Base-by-base conservation (phyloP, 768 basidiomycete genomes). In the Leccinum olivaceopallidum region DNA sequence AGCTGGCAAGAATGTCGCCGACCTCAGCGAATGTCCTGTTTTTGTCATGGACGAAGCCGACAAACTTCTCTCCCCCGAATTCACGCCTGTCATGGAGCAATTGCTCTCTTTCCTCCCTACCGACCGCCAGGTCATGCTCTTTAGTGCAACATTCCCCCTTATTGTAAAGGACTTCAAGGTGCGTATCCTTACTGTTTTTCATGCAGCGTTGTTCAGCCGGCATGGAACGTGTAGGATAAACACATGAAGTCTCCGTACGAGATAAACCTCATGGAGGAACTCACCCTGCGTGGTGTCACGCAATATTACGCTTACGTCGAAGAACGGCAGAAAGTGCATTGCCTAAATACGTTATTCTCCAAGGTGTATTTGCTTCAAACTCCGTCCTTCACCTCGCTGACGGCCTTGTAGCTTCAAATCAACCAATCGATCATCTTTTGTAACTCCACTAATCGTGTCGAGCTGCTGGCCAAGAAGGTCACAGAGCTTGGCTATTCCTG, bases 401-500 rank as follows among this genome's bases (percentile, higher is more conserved):
- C 54, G 20, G 20, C 47, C 52, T 59, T 39, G 13, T 73, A 98
- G 94, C 86, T 99, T 55, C 96, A 98, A 95, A 99, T 99, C 82
- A 99, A 99, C 79, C 96, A 99, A 79, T 98, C 96, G 61, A 98
- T 99, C 79, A 99, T 99, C 73, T 99, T 99, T 79, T 99, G 96
- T 80, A 99, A 99, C 83, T 98, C 96, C 65, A 99, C 96, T 70
- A 97, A 98, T 81, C 94, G 96, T 60, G 96, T 99, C 79, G 96
- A 99, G 78, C 90, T 99, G 53, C 85, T 99, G 68, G 96, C 96
- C 62, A 98, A 98, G 81, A 99, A 99, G 80, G 94, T 99, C 68
- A 99, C 96, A 13, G 97, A 99, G 71, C 89, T 98, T 56, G 96
- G 96, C 65, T 99, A 98, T 75, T 99, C 96, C 49, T 99, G 96